Percentiles rank a stretch among this genome's conserved stretches.
These are phyloP conservation scores for Chaetomiaceae sp. DNA, from an alignment of 2,329 filamentous ascomycete genomes.

Conservation along the genomic window DNA sequence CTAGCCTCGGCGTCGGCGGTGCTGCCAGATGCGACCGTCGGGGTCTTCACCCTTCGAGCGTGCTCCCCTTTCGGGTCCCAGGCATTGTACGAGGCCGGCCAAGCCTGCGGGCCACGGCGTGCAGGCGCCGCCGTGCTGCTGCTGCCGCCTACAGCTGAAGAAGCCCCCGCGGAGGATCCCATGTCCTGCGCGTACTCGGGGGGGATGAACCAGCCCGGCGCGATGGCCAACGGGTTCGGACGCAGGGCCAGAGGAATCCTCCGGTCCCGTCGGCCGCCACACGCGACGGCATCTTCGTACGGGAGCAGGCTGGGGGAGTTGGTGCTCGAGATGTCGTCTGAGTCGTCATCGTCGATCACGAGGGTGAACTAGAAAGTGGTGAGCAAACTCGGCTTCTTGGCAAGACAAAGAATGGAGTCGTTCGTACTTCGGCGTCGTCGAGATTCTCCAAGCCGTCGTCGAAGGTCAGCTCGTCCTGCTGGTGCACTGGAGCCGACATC, in stretches of 20 bases:
- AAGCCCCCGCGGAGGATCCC: too few species aligned
- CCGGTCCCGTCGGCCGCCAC: too few species aligned
- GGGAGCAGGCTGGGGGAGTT: too few species aligned
- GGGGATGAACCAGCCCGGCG: too few species aligned
- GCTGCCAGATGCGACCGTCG: constrained; percentile 12
- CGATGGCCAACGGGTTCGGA: too few species aligned
- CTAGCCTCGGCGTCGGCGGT: neutral
- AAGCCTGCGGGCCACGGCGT: neutral
- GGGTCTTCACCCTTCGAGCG: constrained; percentile 9
- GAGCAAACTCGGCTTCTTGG: neutral
- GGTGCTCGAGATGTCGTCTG: too few species aligned
- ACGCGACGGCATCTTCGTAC: too few species aligned
- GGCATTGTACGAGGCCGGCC: constrained; percentile 18
- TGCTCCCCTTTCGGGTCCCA: constrained; percentile 24
- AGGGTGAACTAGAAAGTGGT: neutral
- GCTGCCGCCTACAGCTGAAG: neutral
- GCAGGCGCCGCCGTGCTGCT: neutral
- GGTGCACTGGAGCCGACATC: neutral
- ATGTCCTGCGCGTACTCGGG: too few species aligned
- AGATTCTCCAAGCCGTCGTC: neutral
- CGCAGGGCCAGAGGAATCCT: too few species aligned
- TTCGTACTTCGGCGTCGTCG: neutral
- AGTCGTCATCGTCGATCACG: neutral
- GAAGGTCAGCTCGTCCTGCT: neutral
- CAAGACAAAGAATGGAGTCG: neutral